Conservation (phyloP, 192 early-diverging fungal genomes). For the Gorgonomyces haynaldii region DNA sequence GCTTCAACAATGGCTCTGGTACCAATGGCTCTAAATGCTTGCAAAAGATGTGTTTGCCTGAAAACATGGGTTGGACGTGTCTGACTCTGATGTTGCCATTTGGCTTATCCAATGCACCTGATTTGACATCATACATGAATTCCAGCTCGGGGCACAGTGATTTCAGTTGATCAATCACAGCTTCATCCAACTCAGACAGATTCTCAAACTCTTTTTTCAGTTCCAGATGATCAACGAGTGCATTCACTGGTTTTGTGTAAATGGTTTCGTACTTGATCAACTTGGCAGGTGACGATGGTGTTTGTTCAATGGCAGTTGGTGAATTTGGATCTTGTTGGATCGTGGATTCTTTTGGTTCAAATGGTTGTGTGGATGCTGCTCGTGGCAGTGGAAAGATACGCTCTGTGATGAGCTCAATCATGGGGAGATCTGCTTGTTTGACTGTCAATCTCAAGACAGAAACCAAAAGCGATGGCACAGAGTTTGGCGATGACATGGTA, state of each 20-base stretch:
- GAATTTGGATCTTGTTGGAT: neutral
- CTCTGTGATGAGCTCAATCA: constrained; percentile 1
- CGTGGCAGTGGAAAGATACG: constrained; percentile 18
- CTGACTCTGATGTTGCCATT: constrained; percentile 16
- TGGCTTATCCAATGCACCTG: constrained; percentile 5
- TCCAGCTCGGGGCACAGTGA: constrained; percentile 7
- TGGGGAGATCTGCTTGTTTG: constrained; percentile 29
- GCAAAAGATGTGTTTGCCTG: constrained; percentile 12
- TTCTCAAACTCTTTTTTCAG: constrained; percentile 3
- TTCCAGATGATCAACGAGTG: neutral
- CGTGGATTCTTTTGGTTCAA: neutral
- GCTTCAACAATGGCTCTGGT: constrained; percentile 10
- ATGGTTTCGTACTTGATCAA: neutral
- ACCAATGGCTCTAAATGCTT: constrained; percentile 10
- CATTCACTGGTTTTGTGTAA: neutral
- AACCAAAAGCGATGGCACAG: constrained; percentile 29
- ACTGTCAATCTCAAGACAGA: constrained; percentile 27
- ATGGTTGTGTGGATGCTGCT: neutral
- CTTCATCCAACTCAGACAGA: neutral
- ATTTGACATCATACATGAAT: neutral
- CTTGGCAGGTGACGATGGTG: neutral
- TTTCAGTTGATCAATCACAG: neutral
- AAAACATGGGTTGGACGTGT: constrained; percentile 19
- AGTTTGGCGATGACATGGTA: constrained; percentile 16
- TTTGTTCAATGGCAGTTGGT: constrained; percentile 1